These are phyloP conservation scores for Dothideomycetes sp. DNA, from an alignment of 2,329 filamentous ascomycete species.

Conservation along the genomic window DNA sequence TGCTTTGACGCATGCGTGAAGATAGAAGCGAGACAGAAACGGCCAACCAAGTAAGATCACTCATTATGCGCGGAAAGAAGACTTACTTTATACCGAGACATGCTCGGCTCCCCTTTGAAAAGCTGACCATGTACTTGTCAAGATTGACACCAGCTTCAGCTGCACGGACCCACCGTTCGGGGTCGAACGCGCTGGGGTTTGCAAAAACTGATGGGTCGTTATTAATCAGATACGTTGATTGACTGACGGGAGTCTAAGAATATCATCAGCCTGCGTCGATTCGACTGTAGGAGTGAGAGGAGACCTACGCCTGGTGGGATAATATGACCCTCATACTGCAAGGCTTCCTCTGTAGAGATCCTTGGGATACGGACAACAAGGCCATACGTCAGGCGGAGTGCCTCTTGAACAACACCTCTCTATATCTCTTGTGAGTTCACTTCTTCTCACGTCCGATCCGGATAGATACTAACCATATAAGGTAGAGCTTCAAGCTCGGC, in stretches of 20 bases:
- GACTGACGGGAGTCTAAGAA: neutral
- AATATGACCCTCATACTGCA: neutral
- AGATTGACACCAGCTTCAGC: neutral
- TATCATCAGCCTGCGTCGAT: no score
- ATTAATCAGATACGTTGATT: neutral
- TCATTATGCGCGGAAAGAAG: neutral
- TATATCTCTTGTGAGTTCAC: neutral
- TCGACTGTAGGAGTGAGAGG: neutral
- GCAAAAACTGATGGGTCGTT: neutral
- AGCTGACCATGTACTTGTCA: neutral
- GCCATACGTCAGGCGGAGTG: neutral
- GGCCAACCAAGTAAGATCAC: neutral
- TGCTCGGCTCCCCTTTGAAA: neutral
- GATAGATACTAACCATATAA: neutral
- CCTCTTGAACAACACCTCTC: neutral
- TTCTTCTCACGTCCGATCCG: no score
- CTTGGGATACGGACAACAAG: neutral
- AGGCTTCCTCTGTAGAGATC: neutral
- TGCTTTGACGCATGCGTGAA: no score
- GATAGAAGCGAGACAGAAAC: no score
- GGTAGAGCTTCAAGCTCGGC: neutral
- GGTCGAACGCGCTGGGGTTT: neutral
- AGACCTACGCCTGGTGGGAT: neutral
- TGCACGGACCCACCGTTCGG: neutral
- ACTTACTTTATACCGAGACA: neutral